A percentile compares a stretch with the other conserved stretches of the same genome.
phyloP scores from a whole-genome alignment of 768 basidiomycete genomes.

The Rickenella mellea region DNA sequence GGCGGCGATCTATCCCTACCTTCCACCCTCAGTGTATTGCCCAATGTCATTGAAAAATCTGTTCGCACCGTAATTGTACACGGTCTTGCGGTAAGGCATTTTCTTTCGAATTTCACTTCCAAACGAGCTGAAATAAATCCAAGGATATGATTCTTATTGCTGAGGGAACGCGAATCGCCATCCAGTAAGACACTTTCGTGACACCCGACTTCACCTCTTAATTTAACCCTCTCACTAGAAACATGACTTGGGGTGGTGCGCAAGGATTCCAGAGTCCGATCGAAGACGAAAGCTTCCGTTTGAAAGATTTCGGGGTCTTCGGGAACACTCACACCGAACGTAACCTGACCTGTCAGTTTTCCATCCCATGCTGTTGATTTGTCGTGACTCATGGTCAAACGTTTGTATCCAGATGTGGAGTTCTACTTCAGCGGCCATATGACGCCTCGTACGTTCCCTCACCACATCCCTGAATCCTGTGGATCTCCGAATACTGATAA shows the following conservation, averaged over 20 bases:
- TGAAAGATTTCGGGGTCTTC: slow-evolving; percentile 22
- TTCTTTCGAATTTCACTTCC: not conserved
- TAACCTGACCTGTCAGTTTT: slow-evolving; percentile 20
- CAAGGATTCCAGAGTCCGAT: slow-evolving; percentile 27
- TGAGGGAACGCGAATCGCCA: slow-evolving; percentile 26
- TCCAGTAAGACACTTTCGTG: slow-evolving; percentile 15
- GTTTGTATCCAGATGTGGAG: slow-evolving; percentile 37
- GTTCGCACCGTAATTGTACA: slow-evolving; percentile 23
- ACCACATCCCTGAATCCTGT: not conserved
- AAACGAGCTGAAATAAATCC: not conserved
- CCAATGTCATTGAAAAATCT: slow-evolving; percentile 28
- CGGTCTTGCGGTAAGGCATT: slow-evolving; percentile 18
- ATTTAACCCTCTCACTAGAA: slow-evolving; percentile 9
- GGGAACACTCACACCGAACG: slow-evolving; percentile 24
- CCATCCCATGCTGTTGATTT: not conserved
- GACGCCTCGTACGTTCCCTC: slow-evolving; percentile 38
- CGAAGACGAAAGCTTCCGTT: slow-evolving; percentile 19
- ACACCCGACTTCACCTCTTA: not conserved
- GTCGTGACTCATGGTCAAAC: no score
- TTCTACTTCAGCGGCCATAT: slow-evolving; percentile 51
- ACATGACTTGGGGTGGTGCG: slow-evolving; percentile 26
- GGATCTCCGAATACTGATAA: no score
- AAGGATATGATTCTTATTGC: slow-evolving; percentile 27
- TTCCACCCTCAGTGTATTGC: slow-evolving; percentile 23
- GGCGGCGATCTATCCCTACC: slow-evolving; percentile 21